A percentile compares a stretch with the other conserved stretches of the same genome.
phyloP scores from a whole-genome alignment of 441 rosid genomes.

The Brassica balearica region DNA sequence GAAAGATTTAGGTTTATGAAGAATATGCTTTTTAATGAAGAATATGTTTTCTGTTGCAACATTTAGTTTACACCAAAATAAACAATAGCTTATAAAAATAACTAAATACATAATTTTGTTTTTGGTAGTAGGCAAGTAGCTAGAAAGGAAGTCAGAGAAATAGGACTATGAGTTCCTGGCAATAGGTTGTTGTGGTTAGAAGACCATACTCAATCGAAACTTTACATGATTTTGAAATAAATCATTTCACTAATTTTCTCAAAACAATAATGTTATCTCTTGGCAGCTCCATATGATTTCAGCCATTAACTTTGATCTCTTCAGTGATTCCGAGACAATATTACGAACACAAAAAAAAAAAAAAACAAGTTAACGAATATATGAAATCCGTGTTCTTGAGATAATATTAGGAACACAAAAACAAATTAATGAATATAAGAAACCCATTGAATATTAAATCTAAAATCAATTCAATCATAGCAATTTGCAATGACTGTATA shows the following conservation, averaged over 20 bases:
- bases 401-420: neutral
- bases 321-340: neutral
- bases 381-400: neutral
- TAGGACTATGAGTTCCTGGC: neutral
- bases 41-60: no score
- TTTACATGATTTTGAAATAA: no score
- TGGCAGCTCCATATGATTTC: neutral
- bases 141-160: neutral
- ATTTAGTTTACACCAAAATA: neutral
- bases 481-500: neutral
- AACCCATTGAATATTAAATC: no score
- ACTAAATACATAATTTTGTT: neutral
- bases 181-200: neutral
- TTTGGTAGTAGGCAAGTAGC: neutral
- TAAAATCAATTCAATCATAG: neutral
- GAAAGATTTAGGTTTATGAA: no score
- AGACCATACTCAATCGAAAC: neutral
- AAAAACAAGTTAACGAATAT: neutral
- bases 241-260: no score
- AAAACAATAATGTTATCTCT: neutral
- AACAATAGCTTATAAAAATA: neutral
- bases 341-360: neutral
- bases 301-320: neutral
- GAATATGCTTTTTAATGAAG: no score
- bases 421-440: neutral